Evolutionary conservation across 176 grass and related monocot genomes (phyloP).

Genomic region (Avena insularis): DNA sequence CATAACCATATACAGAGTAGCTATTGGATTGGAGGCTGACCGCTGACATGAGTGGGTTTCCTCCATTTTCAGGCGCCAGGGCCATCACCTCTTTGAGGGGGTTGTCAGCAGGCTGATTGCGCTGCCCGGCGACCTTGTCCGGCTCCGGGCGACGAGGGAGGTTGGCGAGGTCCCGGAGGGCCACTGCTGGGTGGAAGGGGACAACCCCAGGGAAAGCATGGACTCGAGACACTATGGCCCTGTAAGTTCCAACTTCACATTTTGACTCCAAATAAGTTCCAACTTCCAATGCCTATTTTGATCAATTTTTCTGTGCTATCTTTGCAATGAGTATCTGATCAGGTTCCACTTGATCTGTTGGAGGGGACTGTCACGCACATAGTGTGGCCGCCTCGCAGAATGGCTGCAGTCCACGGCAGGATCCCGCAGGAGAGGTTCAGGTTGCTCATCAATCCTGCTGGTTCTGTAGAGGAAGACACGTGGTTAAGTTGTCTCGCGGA

Average conservation of each 20-base stretch:
- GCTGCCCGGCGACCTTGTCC: background rate
- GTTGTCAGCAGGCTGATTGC: background rate
- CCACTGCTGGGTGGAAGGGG: slow-evolving; percentile 1
- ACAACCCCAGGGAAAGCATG: background rate
- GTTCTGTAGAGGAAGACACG: background rate
- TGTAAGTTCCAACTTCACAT: background rate
- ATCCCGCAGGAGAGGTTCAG: background rate
- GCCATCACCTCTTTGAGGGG: background rate
- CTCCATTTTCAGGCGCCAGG: background rate
- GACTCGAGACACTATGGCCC: background rate
- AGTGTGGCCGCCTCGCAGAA: background rate
- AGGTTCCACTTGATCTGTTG: background rate
- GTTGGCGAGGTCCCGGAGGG: background rate
- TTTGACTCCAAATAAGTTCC: background rate
- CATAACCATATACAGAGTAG: too few relatives aligned
- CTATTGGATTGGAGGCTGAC: background rate
- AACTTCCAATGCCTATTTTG: background rate
- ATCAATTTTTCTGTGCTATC: background rate
- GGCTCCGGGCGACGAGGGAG: background rate
- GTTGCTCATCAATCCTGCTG: background rate
- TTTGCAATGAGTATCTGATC: background rate
- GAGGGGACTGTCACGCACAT: background rate
- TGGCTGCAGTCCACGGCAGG: background rate
- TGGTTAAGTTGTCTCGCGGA: background rate
- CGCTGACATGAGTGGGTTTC: background rate